phyloP scores from a whole-genome alignment of 163 green algal genomes.

The Scenedesmus sp. region DNA sequence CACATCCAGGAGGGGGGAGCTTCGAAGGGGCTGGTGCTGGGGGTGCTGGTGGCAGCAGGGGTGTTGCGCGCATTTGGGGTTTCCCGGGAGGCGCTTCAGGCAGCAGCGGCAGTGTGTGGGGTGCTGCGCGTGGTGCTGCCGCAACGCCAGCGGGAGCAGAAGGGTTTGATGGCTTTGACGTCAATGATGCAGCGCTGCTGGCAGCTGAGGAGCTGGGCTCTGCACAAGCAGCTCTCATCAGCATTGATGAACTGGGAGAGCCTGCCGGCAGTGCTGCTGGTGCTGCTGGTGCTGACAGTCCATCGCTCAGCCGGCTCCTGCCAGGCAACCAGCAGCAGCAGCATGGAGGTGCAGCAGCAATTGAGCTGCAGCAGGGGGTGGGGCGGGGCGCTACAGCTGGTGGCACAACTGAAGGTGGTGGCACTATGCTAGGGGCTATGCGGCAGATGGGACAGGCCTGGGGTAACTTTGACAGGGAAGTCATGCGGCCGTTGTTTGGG shows the following conservation, averaged over 20 bases:
- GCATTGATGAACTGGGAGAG: background rate
- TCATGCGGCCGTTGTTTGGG: slow-evolving; percentile 72
- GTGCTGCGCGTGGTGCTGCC: background rate
- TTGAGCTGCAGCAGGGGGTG: background rate
- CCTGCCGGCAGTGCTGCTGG: background rate
- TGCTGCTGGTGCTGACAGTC: background rate
- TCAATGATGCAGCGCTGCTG: background rate
- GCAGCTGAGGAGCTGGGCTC: slow-evolving; percentile 2
- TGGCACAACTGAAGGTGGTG: slow-evolving; percentile 25
- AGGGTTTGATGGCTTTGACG: slow-evolving; percentile 31
- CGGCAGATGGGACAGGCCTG: slow-evolving; percentile 54
- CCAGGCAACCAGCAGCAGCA: slow-evolving; percentile 7
- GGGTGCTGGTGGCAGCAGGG: background rate
- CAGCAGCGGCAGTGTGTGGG: background rate
- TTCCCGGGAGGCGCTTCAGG: background rate
- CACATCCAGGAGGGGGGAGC: background rate
- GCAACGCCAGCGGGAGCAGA: background rate
- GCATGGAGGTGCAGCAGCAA: slow-evolving; percentile 20
- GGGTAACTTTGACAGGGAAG: slow-evolving; percentile 65
- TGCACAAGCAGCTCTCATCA: background rate
- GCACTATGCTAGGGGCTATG: slow-evolving; percentile 1
- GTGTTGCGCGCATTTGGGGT: background rate
- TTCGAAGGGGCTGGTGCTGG: background rate
- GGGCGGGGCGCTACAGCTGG: background rate
- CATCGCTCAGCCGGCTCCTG: background rate